Conservation (phyloP, 2,329 filamentous ascomycete species). For the Pochonia chlamydosporia region DNA sequence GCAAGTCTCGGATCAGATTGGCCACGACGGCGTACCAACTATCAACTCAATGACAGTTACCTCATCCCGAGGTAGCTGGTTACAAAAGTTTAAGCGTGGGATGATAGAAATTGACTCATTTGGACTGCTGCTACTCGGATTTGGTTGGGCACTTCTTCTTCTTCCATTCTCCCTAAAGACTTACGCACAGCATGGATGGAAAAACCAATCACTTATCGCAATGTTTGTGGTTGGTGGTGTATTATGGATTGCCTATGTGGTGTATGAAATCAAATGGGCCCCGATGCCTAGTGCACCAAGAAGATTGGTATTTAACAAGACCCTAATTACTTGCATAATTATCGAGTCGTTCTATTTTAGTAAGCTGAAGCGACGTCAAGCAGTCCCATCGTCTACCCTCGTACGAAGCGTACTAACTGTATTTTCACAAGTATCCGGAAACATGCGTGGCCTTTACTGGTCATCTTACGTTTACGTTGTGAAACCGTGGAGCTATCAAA, state of each 20-base stretch:
- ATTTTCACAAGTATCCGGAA: constrained; percentile 18
- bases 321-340: constrained; percentile 23
- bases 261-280: constrained; percentile 37
- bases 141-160: constrained; percentile 53
- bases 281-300: constrained; percentile 19
- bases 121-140: constrained; percentile 40
- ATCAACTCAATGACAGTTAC: background rate
- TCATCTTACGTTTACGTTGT: constrained; percentile 27
- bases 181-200: constrained; percentile 34
- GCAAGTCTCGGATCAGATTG: constrained; percentile 11
- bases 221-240: constrained; percentile 34
- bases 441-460: constrained; percentile 25
- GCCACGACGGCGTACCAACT: background rate
- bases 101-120: constrained; percentile 30
- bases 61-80: constrained; percentile 17
- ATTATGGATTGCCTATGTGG: constrained; percentile 34
- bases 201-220: constrained; percentile 34
- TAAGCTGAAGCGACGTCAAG: too few relatives aligned
- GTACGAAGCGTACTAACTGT: background rate
- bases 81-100: constrained; percentile 27
- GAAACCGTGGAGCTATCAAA: constrained; percentile 27
- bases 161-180: constrained; percentile 58
- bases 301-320: constrained; percentile 22
- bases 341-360: constrained; percentile 24
- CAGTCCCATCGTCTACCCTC: constrained; percentile 1